These are phyloP conservation scores for Penicillium sp. DNA, from an alignment of 2,329 filamentous ascomycete species.

Conservation along the genomic window DNA sequence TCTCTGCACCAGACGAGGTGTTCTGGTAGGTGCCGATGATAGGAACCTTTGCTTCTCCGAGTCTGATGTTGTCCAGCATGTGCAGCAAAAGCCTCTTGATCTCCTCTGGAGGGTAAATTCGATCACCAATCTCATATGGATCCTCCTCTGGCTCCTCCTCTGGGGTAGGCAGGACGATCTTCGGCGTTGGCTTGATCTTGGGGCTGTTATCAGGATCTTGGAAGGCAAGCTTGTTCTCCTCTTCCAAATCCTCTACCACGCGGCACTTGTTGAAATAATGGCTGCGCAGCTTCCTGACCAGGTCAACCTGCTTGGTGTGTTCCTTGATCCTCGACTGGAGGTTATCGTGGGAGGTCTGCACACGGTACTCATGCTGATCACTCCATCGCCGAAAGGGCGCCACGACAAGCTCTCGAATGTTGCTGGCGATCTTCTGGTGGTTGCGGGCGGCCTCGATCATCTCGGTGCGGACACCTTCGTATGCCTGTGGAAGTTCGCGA, in stretches of 20 bases:
- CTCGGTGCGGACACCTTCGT: slow-evolving; percentile 87
- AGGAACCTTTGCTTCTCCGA: slow-evolving; percentile 90
- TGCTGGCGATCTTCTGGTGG: slow-evolving; percentile 94
- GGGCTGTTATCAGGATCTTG: slow-evolving; percentile 78
- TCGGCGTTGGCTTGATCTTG: slow-evolving; percentile 57
- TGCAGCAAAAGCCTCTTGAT: slow-evolving; percentile 87
- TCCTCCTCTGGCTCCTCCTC: slow-evolving; percentile 73
- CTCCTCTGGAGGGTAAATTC: slow-evolving; percentile 80
- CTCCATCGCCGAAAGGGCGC: slow-evolving; percentile 95
- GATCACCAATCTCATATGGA: slow-evolving; percentile 85
- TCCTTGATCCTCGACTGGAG: slow-evolving; percentile 87
- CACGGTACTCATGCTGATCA: slow-evolving; percentile 85
- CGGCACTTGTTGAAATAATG: slow-evolving; percentile 99
- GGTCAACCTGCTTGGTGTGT: slow-evolving; percentile 87
- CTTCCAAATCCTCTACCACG: slow-evolving; percentile 91
- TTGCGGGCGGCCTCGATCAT: slow-evolving; percentile 89
- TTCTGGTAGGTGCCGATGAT: slow-evolving; percentile 95
- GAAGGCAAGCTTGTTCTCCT: slow-evolving; percentile 98
- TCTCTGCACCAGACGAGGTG: slow-evolving; percentile 86
- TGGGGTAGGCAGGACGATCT: slow-evolving; percentile 78
- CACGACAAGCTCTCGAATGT: slow-evolving; percentile 93
- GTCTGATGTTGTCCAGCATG: slow-evolving; percentile 82
- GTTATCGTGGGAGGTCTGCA: slow-evolving; percentile 94
- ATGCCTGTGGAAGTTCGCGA: slow-evolving; percentile 62
- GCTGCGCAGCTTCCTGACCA: slow-evolving; percentile 88